Conservation (phyloP, 495 filamentous ascomycete genomes). For the Bombardia bombarda region DNA sequence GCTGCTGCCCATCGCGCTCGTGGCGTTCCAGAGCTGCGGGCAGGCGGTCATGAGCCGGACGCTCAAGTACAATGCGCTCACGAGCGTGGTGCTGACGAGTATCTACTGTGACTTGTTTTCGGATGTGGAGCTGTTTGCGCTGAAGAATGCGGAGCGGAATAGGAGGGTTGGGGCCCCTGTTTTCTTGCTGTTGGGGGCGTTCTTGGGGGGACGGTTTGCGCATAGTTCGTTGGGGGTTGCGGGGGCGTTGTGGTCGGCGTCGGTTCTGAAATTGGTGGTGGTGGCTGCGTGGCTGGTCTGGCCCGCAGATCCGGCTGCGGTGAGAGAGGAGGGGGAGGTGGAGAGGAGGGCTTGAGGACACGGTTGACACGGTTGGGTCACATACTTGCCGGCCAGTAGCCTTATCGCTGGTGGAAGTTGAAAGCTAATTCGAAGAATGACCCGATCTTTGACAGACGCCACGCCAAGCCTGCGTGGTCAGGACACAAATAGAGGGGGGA, state of each 20-base stretch:
- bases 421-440: too few species aligned
- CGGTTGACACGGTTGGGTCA: too few species aligned
- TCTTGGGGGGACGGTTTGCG: constrained; percentile 52
- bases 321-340: too few species aligned
- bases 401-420: too few species aligned
- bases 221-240: constrained; percentile 48
- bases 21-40: constrained; percentile 64
- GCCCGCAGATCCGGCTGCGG: too few species aligned
- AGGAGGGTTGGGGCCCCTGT: constrained; percentile 49
- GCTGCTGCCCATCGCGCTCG: constrained; percentile 50
- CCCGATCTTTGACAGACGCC: too few species aligned
- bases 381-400: too few species aligned
- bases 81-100: constrained; percentile 64
- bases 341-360: too few species aligned
- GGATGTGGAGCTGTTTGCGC: constrained; percentile 45
- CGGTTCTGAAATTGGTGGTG: constrained; percentile 43
- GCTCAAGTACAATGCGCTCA: constrained; percentile 52
- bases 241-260: constrained; percentile 57
- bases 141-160: constrained; percentile 50
- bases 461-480: too few species aligned
- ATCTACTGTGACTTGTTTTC: constrained; percentile 66
- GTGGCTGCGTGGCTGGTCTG: constrained; percentile 50
- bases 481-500: too few species aligned
- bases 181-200: constrained; percentile 50
- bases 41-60: constrained; percentile 63